These are phyloP conservation scores for Colletotrichum sp. DNA, from an alignment of 2,329 filamentous ascomycete species.

Conservation along the genomic window DNA sequence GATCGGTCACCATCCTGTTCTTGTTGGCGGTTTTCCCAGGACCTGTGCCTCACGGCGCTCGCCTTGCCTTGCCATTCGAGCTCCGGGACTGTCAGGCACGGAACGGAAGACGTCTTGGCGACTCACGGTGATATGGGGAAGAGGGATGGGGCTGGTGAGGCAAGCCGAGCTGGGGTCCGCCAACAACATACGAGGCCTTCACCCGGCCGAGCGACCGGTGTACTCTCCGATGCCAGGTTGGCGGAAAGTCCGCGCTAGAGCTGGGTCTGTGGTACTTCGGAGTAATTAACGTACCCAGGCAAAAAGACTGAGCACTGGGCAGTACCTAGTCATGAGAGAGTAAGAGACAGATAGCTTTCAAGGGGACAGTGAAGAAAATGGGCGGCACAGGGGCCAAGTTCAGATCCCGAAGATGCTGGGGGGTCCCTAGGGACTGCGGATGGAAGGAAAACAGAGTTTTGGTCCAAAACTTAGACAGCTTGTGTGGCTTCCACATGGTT, in stretches of 20 bases:
- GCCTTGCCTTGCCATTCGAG: not conserved
- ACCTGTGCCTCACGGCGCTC: not conserved
- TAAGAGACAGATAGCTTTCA: not conserved
- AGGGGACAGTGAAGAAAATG: not conserved
- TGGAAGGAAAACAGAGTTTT: slow-evolving; percentile 18
- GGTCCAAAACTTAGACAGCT: slow-evolving; percentile 9
- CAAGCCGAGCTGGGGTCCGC: not conserved
- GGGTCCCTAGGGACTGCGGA: not conserved
- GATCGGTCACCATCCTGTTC: not conserved
- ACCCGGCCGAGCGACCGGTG: not conserved
- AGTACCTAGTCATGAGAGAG: not conserved
- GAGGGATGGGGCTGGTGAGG: not conserved
- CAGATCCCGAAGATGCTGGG: slow-evolving; percentile 17
- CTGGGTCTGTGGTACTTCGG: not conserved
- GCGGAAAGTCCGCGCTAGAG: not conserved
- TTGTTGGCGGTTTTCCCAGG: not conserved
- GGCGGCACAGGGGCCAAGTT: not conserved
- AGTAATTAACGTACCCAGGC: not conserved
- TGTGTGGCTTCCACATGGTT: slow-evolving; percentile 22
- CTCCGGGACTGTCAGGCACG: not conserved
- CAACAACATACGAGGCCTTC: not conserved
- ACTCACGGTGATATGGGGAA: not conserved
- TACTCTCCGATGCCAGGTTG: not conserved
- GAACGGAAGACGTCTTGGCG: not conserved
- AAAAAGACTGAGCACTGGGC: not conserved